phyloP scores from a whole-genome alignment of 805 yeast genomes.

The Yarrowia sp. region DNA sequence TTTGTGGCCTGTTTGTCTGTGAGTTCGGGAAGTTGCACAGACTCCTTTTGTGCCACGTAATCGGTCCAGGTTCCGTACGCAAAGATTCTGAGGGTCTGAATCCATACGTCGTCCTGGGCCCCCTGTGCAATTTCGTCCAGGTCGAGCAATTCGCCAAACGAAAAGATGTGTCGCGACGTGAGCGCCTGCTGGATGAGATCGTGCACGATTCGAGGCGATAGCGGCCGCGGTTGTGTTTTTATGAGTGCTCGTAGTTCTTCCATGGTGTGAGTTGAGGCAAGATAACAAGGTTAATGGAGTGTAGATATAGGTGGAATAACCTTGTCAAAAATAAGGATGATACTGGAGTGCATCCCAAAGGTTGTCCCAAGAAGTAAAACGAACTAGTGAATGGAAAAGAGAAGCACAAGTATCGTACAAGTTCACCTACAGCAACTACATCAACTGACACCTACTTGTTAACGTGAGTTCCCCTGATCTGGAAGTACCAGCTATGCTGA shows the following conservation, averaged over 20 bases:
- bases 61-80: slow-evolving; percentile 29
- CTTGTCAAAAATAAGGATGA: too few relatives aligned
- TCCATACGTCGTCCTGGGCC: slow-evolving; percentile 21
- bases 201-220: background rate
- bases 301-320: too few relatives aligned
- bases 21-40: slow-evolving; percentile 12
- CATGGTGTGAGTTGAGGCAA: too few relatives aligned
- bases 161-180: background rate
- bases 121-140: background rate
- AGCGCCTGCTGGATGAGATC: slow-evolving; percentile 19
- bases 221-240: slow-evolving; percentile 9
- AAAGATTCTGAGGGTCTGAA: slow-evolving; percentile 27
- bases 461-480: too few relatives aligned
- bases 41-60: slow-evolving; percentile 5
- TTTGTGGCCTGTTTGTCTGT: slow-evolving; percentile 28
- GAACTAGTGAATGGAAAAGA: too few relatives aligned
- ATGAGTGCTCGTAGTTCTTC: slow-evolving; percentile 6
- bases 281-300: too few relatives aligned
- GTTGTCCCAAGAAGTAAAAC: too few relatives aligned
- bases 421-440: too few relatives aligned
- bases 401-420: too few relatives aligned
- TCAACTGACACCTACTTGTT: too few relatives aligned
- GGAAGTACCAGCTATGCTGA: too few relatives aligned
- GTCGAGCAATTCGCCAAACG: slow-evolving; percentile 7
- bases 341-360: too few relatives aligned